Evolutionary conservation across 352 stramenopile species (phyloP), one percentile per base, ranked within the genome.

Genomic region (Plasmopara halstedii): DNA sequence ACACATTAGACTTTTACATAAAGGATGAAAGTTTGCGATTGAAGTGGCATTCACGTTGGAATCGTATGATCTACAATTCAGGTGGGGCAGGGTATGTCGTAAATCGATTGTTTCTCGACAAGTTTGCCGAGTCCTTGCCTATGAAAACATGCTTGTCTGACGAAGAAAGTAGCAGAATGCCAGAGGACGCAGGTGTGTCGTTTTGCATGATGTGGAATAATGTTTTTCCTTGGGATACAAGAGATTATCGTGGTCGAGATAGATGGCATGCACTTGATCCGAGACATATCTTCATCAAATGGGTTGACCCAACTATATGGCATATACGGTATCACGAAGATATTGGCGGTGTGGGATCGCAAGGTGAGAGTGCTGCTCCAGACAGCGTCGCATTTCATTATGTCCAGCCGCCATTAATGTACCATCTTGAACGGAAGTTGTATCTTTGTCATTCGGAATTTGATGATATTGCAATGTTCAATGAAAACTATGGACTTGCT

Each of bases 181-280:
- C 78, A 5, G 78, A 89, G 46, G 78, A 89, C 25, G 62, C 72
- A 23, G 67, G 68, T 11, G 78, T 89, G 39, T 76, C 78, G 20
- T 89, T 84, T 48, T 89, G 78, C 36, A 85, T 89, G 73, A 84
- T 78, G 65, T 89, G 74, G 74, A 45, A 81, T 46, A 50, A 56
- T 42, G 57, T 83, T n/a, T 84, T 68, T 22, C 73, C 74, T 1
- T 83, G 70, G 63, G 74, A 87, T 43, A 86, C 78, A n/a, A 62
- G 78, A n/a, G 78, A 89, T 44, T 21, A 69, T 8, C 43, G 43
- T 19, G 78, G 78, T 3, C 73, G 78, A 15, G 78, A 89, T 45
- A 74, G 78, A 10, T 89, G 78, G 78, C 78, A 87, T 38, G 65
- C 73, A 3, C 67, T 79, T 36, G 72, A 63, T 15, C 74, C 73